These are phyloP conservation scores for Vanderwaltozyma tropicalis DNA, from an alignment of 805 yeast genomes.

Conservation along the genomic window DNA sequence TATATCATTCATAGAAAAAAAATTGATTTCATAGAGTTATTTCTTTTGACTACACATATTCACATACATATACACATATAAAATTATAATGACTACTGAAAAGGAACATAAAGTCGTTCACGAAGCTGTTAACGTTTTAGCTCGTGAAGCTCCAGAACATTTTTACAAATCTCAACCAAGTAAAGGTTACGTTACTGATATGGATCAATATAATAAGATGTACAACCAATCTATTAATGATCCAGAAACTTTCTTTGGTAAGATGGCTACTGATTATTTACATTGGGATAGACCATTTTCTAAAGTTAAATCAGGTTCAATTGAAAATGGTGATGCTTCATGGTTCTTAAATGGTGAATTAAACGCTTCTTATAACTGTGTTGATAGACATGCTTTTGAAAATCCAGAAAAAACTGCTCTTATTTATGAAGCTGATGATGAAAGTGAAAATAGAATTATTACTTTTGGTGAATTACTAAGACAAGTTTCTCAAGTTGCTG, in stretches of 20 bases:
- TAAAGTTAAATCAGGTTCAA: constrained; percentile 42
- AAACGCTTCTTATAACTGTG: constrained; percentile 88
- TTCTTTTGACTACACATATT: too few species aligned
- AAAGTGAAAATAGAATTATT: constrained; percentile 55
- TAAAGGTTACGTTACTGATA: constrained; percentile 39
- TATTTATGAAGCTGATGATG: constrained; percentile 92
- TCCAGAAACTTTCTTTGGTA: constrained; percentile 77
- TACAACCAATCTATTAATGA: constrained; percentile 71
- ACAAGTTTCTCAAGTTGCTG: constrained; percentile 80
- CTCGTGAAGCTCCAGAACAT: constrained; percentile 31
- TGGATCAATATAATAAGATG: constrained; percentile 62
- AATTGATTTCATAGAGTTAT: too few species aligned
- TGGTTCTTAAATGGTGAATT: constrained; percentile 93
- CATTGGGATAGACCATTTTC: constrained; percentile 68
- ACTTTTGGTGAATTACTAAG: constrained; percentile 81
- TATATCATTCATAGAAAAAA: too few species aligned
- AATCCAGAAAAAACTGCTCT: constrained; percentile 78
- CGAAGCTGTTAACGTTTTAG: constrained; percentile 30
- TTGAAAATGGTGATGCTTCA: constrained; percentile 68
- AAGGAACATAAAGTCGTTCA: constrained; percentile 31
- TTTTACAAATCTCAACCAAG: constrained; percentile 33
- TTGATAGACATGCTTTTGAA: constrained; percentile 86
- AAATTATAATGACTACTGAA: constrained; percentile 8
- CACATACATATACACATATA: not conserved
- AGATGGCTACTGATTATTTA: constrained; percentile 60